These are phyloP conservation scores for Lonicera japonica DNA, from an alignment of 129 eudicot genomes.

Conservation along the genomic window DNA sequence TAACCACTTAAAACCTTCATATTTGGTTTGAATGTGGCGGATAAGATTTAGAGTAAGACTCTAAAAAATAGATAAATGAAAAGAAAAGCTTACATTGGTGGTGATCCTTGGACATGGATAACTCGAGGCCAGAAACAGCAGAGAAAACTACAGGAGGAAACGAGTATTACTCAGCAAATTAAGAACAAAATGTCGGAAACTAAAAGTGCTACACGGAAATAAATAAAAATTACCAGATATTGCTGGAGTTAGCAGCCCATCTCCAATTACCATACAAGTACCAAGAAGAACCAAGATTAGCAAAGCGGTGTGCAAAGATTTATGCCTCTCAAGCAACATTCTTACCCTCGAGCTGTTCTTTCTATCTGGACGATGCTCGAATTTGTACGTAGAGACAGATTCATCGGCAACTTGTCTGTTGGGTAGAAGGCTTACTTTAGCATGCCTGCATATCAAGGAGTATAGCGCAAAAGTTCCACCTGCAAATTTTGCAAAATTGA, in stretches of 20 bases:
- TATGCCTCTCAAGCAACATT: conserved; percentile 64
- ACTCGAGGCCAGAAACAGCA: conserved; percentile 88
- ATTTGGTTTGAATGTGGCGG: background rate
- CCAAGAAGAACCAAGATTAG: conserved; percentile 76
- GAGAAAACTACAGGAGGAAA: conserved; percentile 51
- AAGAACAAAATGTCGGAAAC: background rate
- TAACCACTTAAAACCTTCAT: background rate
- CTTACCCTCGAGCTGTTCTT: conserved; percentile 49
- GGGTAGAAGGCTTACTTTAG: conserved; percentile 78
- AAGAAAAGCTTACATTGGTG: conserved; percentile 54
- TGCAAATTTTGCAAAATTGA: conserved; percentile 17
- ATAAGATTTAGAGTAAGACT: background rate
- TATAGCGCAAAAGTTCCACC: conserved; percentile 87
- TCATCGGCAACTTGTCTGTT: conserved; percentile 74
- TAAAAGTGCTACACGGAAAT: background rate
- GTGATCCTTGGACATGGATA: conserved; percentile 71
- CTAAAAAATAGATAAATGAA: background rate
- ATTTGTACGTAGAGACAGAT: conserved; percentile 60
- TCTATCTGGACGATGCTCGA: conserved; percentile 60
- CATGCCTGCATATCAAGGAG: conserved; percentile 77
- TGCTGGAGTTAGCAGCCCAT: conserved; percentile 77
- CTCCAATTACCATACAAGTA: conserved; percentile 90
- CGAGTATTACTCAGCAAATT: background rate
- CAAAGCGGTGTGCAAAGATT: conserved; percentile 68
- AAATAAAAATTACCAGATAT: conserved; percentile 55